Percentiles rank a stretch among this genome's conserved stretches.
These are phyloP conservation scores for Chlorella sp. DNA, from an alignment of 139 green algal genomes.

Conservation along the genomic window DNA sequence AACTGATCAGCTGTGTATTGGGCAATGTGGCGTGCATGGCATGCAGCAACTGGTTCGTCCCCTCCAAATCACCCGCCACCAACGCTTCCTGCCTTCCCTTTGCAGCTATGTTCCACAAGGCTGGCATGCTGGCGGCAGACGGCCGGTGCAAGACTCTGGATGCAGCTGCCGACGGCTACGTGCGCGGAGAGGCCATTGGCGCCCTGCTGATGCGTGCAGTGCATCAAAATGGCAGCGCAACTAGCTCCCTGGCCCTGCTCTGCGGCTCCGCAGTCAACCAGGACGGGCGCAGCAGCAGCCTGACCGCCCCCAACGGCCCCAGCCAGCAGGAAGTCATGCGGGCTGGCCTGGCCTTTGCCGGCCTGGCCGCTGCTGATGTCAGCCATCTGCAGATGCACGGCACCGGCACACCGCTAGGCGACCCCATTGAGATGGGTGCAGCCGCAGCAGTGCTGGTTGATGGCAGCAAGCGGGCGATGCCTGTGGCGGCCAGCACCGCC, in stretches of 20 bases:
- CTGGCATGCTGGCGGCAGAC: conserved; percentile 81
- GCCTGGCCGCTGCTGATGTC: conserved; percentile 45
- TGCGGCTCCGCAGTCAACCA: conserved; percentile 55
- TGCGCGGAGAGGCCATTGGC: conserved; percentile 72
- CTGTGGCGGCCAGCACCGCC: conserved; percentile 46
- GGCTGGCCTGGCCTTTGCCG: conserved; percentile 52
- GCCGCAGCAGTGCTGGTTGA: conserved; percentile 59
- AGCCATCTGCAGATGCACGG: conserved; percentile 72
- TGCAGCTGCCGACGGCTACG: conserved; percentile 81
- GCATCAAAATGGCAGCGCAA: background rate
- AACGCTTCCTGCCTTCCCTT: background rate
- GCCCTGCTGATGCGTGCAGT: conserved; percentile 46
- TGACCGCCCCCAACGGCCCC: conserved; percentile 63
- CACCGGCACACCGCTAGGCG: conserved; percentile 81
- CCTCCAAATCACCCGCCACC: background rate
- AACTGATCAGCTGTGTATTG: background rate
- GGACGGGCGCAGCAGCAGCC: conserved; percentile 56
- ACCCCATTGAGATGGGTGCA: conserved; percentile 75
- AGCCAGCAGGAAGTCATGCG: conserved; percentile 64
- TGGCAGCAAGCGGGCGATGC: conserved; percentile 25
- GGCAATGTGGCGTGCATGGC: background rate
- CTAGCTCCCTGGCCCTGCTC: conserved; percentile 26
- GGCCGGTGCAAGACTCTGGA: conserved; percentile 90
- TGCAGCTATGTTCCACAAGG: conserved; percentile 82
- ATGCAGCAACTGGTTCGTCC: background rate